Evolutionary conservation across 805 yeast genomes (phyloP), one percentile per base, ranked within the genome.

Genomic region (Metschnikowia kunwiensis): DNA sequence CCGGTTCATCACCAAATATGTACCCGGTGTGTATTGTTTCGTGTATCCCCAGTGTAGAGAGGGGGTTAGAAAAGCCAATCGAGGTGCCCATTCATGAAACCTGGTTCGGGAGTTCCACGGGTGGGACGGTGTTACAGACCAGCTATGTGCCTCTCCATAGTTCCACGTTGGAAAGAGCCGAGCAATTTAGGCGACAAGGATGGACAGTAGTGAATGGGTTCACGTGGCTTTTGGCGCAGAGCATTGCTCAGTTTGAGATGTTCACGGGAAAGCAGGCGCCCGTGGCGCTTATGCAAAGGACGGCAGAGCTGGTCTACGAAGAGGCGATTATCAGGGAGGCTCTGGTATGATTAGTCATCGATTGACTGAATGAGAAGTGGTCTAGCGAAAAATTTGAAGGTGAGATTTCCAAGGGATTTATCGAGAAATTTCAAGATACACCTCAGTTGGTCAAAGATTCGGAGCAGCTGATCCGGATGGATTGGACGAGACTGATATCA

Each of bases 181-280:
- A 13, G n/a, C 25, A 38, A 14, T 30, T 30, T 18, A 11, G 24
- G 13, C 22, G 31, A 18, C 29, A 30, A 20, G 53, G 53, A 1
- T 49, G 53, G 53, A 36, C 42, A 4, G 36, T 34, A 4, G 36
- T 34, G 5, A 42, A 40, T 30, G 53, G 53, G 3, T 38, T 49
- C 27, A 44, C 45, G 30, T 44, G 40, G 33, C 39, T 49, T 22
- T 36, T 42, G 33, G 37, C 40, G 6, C 49, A 44, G 32, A 37
- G 45, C 9, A 29, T 43, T 15, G 35, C 46, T 5, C 49, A 49
- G 28, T 49, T 49, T 34, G 53, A 49, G 28, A 37, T 44, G 42
- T 44, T 44, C 17, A 40, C 46, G 11, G 44, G 44, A 2, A 49
- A 46, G 26, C 44, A 45, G 5, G 51, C 51, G 5, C 53, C 53